Conservation (phyloP, 257 asterid genomes). For the Fraxinus pennsylvanica region DNA sequence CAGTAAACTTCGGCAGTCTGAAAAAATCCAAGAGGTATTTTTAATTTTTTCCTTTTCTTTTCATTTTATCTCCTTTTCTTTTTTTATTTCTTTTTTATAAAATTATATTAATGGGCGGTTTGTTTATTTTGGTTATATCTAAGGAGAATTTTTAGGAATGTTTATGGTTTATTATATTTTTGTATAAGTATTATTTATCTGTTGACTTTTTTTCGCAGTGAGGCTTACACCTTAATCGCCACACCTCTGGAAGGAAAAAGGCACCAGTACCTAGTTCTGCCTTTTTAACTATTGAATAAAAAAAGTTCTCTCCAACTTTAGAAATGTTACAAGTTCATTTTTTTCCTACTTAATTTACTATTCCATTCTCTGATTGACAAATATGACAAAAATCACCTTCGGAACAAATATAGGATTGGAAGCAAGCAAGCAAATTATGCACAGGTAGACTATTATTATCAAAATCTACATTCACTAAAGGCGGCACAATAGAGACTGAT, state of each 20-base stretch:
- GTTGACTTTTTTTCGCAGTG: not conserved
- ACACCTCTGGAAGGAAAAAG: not conserved
- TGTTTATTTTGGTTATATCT: no score
- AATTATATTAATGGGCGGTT: no score
- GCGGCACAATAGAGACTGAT: not conserved
- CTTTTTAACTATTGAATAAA: not conserved
- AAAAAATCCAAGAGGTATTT: no score
- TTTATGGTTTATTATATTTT: no score
- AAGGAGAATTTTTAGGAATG: no score
- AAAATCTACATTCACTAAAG: not conserved
- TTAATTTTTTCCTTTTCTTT: no score
- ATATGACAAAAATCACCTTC: not conserved
- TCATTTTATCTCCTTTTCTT: no score
- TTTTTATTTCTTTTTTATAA: no score
- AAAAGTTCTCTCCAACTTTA: not conserved
- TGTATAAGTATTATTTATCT: no score
- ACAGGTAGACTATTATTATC: constrained; percentile 7
- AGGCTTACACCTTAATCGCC: not conserved
- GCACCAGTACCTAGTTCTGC: not conserved
- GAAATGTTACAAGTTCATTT: constrained; percentile 14
- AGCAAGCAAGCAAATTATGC: constrained; percentile 11
- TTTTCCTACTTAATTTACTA: not conserved
- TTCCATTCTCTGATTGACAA: constrained; percentile 4
- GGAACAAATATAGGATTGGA: not conserved
- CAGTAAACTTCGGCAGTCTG: no score